Conservation (phyloP, 2,329 filamentous ascomycete species). For the Biscogniauxia sp. region DNA sequence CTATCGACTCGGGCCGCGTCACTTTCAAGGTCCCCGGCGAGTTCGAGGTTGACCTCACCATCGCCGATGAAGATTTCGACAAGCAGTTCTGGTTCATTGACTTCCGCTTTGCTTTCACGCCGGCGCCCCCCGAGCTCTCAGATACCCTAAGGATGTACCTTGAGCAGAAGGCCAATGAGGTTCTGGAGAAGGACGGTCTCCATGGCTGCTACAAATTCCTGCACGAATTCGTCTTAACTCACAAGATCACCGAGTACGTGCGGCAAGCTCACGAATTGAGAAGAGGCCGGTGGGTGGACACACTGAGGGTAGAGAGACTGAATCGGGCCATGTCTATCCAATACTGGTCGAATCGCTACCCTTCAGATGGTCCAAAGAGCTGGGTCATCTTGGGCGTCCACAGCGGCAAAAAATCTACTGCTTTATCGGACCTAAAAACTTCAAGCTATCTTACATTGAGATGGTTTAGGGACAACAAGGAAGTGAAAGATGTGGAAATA, state of each 20-base stretch:
- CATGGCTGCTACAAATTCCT: constrained; percentile 80
- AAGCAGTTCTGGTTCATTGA: constrained; percentile 95
- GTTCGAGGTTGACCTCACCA: constrained; percentile 90
- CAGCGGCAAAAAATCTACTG: constrained; percentile 55
- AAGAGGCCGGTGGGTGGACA: constrained; percentile 72
- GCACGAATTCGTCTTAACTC: constrained; percentile 83
- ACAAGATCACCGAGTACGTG: constrained; percentile 81
- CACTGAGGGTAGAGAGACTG: constrained; percentile 73
- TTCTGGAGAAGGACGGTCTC: constrained; percentile 68
- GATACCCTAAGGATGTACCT: constrained; percentile 63
- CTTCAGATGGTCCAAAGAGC: constrained; percentile 64
- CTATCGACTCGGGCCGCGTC: constrained; percentile 79
- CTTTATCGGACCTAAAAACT: constrained; percentile 38
- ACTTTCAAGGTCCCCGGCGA: constrained; percentile 82
- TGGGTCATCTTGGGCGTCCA: constrained; percentile 88
- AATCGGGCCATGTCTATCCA: constrained; percentile 83
- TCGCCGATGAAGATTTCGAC: constrained; percentile 78
- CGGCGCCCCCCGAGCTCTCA: constrained; percentile 60
- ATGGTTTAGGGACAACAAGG: constrained; percentile 83
- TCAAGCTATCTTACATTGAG: constrained; percentile 61
- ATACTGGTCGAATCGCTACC: constrained; percentile 75
- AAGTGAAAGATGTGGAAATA: constrained; percentile 68
- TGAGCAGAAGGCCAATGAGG: constrained; percentile 69
- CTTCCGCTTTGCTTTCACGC: constrained; percentile 78
- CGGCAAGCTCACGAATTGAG: constrained; percentile 73